A percentile compares a stretch with the other conserved stretches of the same genome.
These are phyloP conservation scores for Fusarium staphyleae DNA, from an alignment of 2,329 filamentous ascomycete species.

Conservation along the genomic window DNA sequence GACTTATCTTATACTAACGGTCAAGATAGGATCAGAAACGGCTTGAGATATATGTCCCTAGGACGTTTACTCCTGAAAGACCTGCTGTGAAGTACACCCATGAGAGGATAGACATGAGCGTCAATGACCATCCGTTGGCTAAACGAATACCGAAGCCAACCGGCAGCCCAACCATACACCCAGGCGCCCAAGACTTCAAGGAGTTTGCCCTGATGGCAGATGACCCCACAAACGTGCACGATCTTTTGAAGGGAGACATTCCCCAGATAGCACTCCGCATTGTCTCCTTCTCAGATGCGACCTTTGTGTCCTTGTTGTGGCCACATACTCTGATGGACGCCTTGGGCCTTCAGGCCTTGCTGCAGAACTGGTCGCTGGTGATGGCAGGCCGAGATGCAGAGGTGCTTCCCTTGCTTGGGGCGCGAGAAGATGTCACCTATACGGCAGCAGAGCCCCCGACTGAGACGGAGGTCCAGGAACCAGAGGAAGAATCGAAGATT, in stretches of 20 bases:
- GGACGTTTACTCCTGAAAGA: constrained; percentile 39
- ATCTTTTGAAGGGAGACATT: constrained; percentile 51
- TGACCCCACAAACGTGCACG: constrained; percentile 42
- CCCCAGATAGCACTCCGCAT: constrained; percentile 58
- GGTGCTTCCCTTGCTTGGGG: neutral
- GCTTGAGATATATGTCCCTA: constrained; percentile 46
- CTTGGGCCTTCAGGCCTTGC: neutral
- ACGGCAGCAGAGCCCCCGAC: neutral
- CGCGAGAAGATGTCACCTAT: constrained; percentile 46
- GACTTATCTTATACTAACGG: no score
- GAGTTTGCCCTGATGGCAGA: constrained; percentile 19
- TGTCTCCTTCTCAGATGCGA: constrained; percentile 57
- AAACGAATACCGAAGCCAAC: constrained; percentile 44
- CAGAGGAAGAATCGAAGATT: constrained; percentile 12
- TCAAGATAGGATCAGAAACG: constrained; percentile 35
- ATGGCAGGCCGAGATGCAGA: neutral
- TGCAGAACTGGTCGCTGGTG: neutral
- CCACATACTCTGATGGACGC: constrained; percentile 46
- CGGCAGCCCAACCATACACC: constrained; percentile 29
- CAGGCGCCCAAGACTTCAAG: constrained; percentile 22
- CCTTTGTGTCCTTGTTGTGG: constrained; percentile 55
- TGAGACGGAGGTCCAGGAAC: neutral
- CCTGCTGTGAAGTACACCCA: constrained; percentile 54
- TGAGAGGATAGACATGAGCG: constrained; percentile 45
- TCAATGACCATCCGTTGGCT: constrained; percentile 52